Evolutionary conservation across 1,284 basidiomycete species (phyloP).

Genomic region (Cerrena zonata): DNA sequence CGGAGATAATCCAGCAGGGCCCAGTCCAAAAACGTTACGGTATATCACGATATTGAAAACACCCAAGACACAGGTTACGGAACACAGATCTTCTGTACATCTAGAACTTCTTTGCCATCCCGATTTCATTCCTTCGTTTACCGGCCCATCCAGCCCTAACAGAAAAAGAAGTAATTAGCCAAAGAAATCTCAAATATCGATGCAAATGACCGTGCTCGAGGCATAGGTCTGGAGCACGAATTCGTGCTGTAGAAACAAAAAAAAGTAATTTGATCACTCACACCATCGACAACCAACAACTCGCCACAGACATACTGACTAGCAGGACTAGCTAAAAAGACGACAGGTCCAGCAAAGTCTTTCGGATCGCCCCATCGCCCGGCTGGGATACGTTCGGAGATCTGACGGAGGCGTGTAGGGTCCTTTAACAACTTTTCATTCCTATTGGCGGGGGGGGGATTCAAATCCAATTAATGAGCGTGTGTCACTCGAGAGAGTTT

Average conservation of each 20-base stretch:
- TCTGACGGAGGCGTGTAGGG: conserved; percentile 74
- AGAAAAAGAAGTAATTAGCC: neutral
- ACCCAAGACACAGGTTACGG: neutral
- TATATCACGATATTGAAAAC: neutral
- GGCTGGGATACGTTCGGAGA: conserved; percentile 89
- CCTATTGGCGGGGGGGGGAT: conserved; percentile 35
- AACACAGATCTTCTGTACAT: neutral
- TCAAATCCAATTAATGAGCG: neutral
- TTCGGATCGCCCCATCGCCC: conserved; percentile 83
- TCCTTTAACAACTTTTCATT: conserved; percentile 76
- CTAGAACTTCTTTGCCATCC: neutral
- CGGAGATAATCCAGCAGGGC: neutral
- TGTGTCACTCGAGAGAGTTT: neutral
- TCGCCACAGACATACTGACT: conserved; percentile 91
- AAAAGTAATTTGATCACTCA: conserved; percentile 23
- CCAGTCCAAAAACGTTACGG: neutral
- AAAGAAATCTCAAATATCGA: neutral
- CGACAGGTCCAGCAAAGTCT: conserved; percentile 85
- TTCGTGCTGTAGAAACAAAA: neutral
- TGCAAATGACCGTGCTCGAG: neutral
- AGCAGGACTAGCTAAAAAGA: conserved; percentile 84
- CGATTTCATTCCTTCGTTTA: neutral
- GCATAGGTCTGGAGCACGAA: too few species aligned
- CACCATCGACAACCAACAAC: conserved; percentile 73
- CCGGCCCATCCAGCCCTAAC: conserved; percentile 2